Evolutionary conservation across 768 basidiomycete genomes (phyloP).

Genomic region (Kwoniella sp.): DNA sequence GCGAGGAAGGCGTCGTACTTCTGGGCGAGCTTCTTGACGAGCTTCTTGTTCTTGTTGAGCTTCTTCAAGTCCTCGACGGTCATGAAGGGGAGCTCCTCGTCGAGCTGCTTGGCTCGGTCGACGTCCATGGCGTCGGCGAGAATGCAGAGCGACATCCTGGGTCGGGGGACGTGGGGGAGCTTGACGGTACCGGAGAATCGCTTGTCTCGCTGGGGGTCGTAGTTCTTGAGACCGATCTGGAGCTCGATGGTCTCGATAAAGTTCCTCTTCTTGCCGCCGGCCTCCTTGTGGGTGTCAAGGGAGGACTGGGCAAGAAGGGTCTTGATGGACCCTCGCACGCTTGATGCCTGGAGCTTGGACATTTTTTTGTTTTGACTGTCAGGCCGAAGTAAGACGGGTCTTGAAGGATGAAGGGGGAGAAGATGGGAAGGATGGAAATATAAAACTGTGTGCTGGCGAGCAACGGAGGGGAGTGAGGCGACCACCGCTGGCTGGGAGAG

Average conservation of each 20-base stretch:
- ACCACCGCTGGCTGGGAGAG: too few species aligned
- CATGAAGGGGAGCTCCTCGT: constrained; percentile 68
- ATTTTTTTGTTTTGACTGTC: constrained; percentile 21
- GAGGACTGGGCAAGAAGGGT: constrained; percentile 77
- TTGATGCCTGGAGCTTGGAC: constrained; percentile 92
- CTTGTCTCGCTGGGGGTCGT: constrained; percentile 95
- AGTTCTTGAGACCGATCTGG: constrained; percentile 53
- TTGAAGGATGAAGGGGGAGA: constrained; percentile 17
- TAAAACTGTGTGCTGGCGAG: not conserved
- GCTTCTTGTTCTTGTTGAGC: constrained; percentile 99
- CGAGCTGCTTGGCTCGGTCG: constrained; percentile 56
- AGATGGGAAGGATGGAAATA: not conserved
- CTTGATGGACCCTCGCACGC: constrained; percentile 97
- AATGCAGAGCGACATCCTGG: constrained; percentile 99
- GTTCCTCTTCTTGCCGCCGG: constrained; percentile 52
- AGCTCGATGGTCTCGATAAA: constrained; percentile 53
- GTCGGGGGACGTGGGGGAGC: constrained; percentile 93
- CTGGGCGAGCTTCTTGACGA: constrained; percentile 99
- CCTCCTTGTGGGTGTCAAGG: constrained; percentile 62
- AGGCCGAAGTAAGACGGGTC: constrained; percentile 17
- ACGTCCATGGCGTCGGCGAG: constrained; percentile 98
- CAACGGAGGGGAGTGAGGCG: too few species aligned
- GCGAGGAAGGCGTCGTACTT: constrained; percentile 99
- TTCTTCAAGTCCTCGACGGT: constrained; percentile 99
- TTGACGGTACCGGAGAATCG: constrained; percentile 73